Evolutionary conservation across 2,329 filamentous ascomycete genomes (phyloP).

Genomic region (Trichoderma asperellum): DNA sequence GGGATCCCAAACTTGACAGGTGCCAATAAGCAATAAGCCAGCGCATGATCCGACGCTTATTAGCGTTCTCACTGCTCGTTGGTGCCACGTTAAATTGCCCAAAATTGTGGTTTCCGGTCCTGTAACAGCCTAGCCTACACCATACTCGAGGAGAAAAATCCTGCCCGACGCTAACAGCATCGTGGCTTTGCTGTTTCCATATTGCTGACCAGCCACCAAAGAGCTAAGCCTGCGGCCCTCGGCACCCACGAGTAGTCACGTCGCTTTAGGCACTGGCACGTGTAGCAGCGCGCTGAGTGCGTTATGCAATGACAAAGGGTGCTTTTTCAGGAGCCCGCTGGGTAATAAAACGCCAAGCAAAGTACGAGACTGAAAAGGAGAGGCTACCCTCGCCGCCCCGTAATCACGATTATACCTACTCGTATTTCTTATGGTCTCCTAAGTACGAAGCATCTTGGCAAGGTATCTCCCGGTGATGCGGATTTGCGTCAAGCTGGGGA

Average conservation of each 20-base stretch:
- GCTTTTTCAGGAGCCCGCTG: neutral
- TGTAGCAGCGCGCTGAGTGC: neutral
- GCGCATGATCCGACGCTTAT: neutral
- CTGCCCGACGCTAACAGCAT: neutral
- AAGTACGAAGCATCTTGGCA: neutral
- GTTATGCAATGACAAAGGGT: neutral
- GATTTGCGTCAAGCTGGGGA: neutral
- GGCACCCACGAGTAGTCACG: neutral
- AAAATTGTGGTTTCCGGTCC: neutral
- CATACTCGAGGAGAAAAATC: neutral
- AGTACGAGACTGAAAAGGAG: neutral
- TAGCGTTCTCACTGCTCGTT: neutral
- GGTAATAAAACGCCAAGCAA: neutral
- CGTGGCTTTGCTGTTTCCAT: neutral
- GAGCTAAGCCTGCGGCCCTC: neutral
- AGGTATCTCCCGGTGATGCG: neutral
- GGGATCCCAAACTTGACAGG: neutral
- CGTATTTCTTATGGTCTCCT: neutral
- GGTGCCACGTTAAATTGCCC: neutral
- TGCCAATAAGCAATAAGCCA: neutral
- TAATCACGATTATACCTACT: neutral
- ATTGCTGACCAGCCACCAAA: slow-evolving; percentile 9
- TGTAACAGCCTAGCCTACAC: neutral
- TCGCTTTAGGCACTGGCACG: neutral
- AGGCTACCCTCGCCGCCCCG: neutral